Percentiles rank a stretch among this genome's conserved stretches.
phyloP scores from a whole-genome alignment of 805 yeast genomes.

The Pichia ethanolica region DNA sequence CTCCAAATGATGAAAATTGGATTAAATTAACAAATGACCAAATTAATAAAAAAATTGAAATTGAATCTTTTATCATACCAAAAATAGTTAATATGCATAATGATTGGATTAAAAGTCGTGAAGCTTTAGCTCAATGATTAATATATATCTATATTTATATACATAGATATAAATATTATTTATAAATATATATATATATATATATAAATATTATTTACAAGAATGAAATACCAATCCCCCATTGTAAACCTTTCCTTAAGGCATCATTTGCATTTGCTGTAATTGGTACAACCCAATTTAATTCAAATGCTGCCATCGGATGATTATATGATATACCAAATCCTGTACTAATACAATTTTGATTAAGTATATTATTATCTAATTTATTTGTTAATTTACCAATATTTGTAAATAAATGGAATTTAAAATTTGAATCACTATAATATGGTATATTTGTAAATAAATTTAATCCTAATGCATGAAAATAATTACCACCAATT shows the following conservation, averaged over 20 bases:
- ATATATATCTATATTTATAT: not conserved
- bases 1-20: conserved; percentile 43
- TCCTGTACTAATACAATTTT: conserved; percentile 32
- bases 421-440: conserved; percentile 38
- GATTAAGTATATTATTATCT: conserved; percentile 1
- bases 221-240: conserved; percentile 54
- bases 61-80: conserved; percentile 79
- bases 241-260: conserved; percentile 46
- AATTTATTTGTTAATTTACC: conserved; percentile 35
- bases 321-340: conserved; percentile 46
- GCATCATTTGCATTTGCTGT: conserved; percentile 38
- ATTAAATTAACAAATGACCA: conserved; percentile 39
- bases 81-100: conserved; percentile 58
- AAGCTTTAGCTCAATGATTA: conserved; percentile 19
- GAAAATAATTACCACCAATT: conserved; percentile 46
- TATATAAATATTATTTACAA: conserved; percentile 26
- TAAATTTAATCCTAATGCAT: conserved; percentile 39
- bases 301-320: conserved; percentile 52
- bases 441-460: conserved; percentile 37
- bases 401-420: conserved; percentile 41
- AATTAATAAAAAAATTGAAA: conserved; percentile 39
- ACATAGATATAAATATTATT: not conserved
- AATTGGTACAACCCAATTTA: conserved; percentile 47
- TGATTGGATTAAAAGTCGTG: conserved; percentile 44
- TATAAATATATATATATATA: not conserved